Evolutionary conservation across 768 basidiomycete genomes (phyloP).

Genomic region (Termitomyces sp.): DNA sequence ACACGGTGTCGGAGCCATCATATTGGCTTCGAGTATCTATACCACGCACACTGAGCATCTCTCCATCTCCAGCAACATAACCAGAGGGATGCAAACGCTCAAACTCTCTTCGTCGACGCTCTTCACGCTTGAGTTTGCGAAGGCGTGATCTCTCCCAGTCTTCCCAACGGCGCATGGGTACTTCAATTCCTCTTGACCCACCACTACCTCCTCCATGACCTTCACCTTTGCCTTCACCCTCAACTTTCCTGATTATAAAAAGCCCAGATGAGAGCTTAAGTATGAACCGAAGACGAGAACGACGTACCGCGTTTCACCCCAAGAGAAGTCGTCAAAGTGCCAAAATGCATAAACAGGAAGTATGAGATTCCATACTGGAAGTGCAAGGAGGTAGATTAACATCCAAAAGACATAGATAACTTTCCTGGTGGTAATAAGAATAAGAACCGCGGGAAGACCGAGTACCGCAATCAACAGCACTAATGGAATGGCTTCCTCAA

Average conservation of each 20-base stretch:
- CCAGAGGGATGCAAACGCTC: slow-evolving; percentile 73
- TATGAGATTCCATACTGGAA: slow-evolving; percentile 96
- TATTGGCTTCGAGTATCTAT: slow-evolving; percentile 55
- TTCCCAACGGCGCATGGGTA: slow-evolving; percentile 98
- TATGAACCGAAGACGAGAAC: neutral
- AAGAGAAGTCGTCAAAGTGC: slow-evolving; percentile 99
- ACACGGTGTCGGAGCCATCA: slow-evolving; percentile 77
- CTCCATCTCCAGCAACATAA: slow-evolving; percentile 55
- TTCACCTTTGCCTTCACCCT: slow-evolving; percentile 78
- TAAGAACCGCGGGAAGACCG: slow-evolving; percentile 88
- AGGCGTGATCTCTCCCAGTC: slow-evolving; percentile 97
- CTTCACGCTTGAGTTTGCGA: slow-evolving; percentile 86
- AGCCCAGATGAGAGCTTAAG: slow-evolving; percentile 9
- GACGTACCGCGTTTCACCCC: slow-evolving; percentile 94
- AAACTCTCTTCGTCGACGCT: slow-evolving; percentile 73
- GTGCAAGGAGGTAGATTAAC: slow-evolving; percentile 86
- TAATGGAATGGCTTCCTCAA: slow-evolving; percentile 92
- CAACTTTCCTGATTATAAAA: slow-evolving; percentile 68
- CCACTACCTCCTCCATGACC: slow-evolving; percentile 70
- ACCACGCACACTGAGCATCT: slow-evolving; percentile 49
- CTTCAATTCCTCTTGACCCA: slow-evolving; percentile 44
- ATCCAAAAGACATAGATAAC: slow-evolving; percentile 98
- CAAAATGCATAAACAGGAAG: slow-evolving; percentile 95
- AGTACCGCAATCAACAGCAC: slow-evolving; percentile 86
- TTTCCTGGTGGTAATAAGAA: slow-evolving; percentile 91